A percentile compares a stretch with the other conserved stretches of the same genome.
Conservation (phyloP, 495 filamentous ascomycete species). For the Penicillium canescens region DNA sequence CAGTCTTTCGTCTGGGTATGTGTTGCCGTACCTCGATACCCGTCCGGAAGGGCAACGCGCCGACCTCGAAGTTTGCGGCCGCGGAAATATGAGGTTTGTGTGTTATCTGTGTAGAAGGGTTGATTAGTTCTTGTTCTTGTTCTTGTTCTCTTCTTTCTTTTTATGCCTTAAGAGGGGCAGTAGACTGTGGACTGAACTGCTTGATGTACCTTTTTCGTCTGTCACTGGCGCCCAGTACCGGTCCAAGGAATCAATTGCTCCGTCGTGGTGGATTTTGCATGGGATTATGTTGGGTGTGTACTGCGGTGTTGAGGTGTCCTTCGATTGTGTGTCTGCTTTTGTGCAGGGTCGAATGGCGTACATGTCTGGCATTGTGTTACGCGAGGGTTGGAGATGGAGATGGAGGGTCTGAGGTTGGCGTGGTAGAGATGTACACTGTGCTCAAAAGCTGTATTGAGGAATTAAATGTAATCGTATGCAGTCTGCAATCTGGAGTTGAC, state of each 20-base stretch:
- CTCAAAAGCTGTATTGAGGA: neutral
- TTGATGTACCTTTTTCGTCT: constrained; percentile 40
- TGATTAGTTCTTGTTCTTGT: constrained; percentile 12
- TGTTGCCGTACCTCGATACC: constrained; percentile 63
- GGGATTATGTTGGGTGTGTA: constrained; percentile 80
- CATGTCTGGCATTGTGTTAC: constrained; percentile 31
- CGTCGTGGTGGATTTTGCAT: constrained; percentile 79
- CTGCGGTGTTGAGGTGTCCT: constrained; percentile 9
- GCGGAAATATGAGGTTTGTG: constrained; percentile 70
- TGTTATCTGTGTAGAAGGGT: constrained; percentile 35
- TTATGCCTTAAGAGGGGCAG: constrained; percentile 1
- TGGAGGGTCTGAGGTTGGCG: neutral
- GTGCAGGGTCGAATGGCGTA: constrained; percentile 38
- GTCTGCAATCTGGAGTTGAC: neutral
- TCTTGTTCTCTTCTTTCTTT: neutral
- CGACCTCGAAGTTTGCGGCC: constrained; percentile 79
- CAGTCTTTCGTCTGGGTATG: neutral
- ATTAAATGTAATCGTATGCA: neutral
- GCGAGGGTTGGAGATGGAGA: neutral
- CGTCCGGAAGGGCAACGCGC: constrained; percentile 65
- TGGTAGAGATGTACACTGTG: neutral
- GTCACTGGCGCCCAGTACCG: constrained; percentile 70
- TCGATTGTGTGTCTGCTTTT: constrained; percentile 19
- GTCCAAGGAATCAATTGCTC: constrained; percentile 60
- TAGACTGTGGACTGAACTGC: neutral